Base-by-base conservation (phyloP, 306 rosid species). In the Astragalus membranaceus region DNA sequence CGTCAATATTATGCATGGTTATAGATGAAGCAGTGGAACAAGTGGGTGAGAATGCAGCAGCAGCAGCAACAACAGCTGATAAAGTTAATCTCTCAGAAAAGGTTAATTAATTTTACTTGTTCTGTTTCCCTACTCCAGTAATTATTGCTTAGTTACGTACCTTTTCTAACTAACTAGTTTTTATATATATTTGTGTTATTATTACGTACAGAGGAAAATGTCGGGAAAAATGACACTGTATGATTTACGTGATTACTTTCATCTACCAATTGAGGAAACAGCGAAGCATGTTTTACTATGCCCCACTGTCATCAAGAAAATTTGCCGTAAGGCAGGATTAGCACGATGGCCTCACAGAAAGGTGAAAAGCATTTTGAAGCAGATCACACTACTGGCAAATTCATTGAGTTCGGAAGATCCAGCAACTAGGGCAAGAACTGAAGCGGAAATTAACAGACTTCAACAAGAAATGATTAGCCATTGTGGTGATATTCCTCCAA, bases 301-400 rank as follows among this genome's bases (percentile, higher is more conserved):
- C 44, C 78, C 83, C n/a, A 81, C 97, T 2, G 94, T 81, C 1
- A 30, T 93, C 15, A 90, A 93, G 78, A 88, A 84, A 81, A 73
- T 89, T 5, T 88, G 96, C 42, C 94, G 98, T 9, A 70, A 48
- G 52, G 65, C 66, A 20, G 76, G 80, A 3, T 66, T 93, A 61
- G 12, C 13, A 0, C 80, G 96, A 74, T 93, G 98, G 97, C 98
- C 97, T 37, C 36, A 78, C 32, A 84, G 98, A 81, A 93, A 93
- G 96, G 69, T 89, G 11, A 77, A 60, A 56, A 83, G 95, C 78
- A 37, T 81, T 17, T 69, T 36, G 46, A 84, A 59, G 82, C 80
- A 78, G 66, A 76, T 87, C 14, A 32, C 39, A 7, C 33, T 62
- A 11, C 70, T 92, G 51, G 73, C 6, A 12, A 51, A 7, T 3